Evolutionary conservation across 805 yeast species (phyloP), one percentile per base, ranked within the genome.

Genomic region (Candida quercuum): DNA sequence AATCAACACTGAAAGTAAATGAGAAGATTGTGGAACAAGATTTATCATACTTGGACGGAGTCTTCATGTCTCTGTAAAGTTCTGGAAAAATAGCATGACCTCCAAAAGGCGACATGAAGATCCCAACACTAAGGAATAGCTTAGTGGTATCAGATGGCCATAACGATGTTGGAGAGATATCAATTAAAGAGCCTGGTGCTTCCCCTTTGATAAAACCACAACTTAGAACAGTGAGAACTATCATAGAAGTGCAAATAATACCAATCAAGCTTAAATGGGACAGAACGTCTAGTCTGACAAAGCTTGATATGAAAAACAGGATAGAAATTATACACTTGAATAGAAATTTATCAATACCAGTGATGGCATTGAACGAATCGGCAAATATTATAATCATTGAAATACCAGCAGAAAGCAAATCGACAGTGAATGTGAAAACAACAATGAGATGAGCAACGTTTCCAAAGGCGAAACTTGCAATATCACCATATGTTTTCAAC

Each of bases 41-140:
- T 17, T 56, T 53, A n/a, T 56, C 47, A 54, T 74, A 84, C 50
- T 81, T 78, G 20, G 62, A 46, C 4, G 91, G 89, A 46, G 77
- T 82, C 37, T 84, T 68, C 83, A 84, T 79, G 57, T 84, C 94
- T 25, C 78, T 69, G 54, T 77, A 79, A 37, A 84, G 66, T 47
- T 84, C 84, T 3, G 93, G 93, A 51, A 84, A 85, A 19, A 85
- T 74, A 5, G 93, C 86, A 60, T 85, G 93, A 0, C 93, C 91
- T 6, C 93, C 88, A 67, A 84, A 85, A 1, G 91, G 89, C 4
- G 89, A 82, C 69, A 80, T 69, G 42, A 78, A 69, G 36, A 80
- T 78, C 11, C 86, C 86, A 34, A 78, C 63, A 1, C 82, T 71
- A 25, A 76, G 58, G 9, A 74, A 52, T 9, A 78, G 46, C 35